Conservation (phyloP, 1,284 basidiomycete genomes). For the Cutaneotrichosporon mucoides region DNA sequence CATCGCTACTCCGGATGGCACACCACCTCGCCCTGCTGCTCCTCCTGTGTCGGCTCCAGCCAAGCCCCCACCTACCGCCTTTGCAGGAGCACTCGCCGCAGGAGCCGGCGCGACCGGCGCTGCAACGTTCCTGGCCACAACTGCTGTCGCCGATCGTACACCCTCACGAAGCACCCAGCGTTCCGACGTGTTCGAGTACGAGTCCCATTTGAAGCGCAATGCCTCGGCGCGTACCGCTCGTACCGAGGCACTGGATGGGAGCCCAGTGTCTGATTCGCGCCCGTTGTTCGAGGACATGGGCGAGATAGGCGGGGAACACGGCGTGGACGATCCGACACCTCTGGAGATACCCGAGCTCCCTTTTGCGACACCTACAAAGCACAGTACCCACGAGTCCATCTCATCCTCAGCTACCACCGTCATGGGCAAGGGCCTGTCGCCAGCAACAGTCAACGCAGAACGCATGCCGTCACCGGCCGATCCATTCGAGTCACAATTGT, state of each 20-base stretch:
- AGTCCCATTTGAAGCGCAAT: constrained; percentile 37
- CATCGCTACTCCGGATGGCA: not conserved
- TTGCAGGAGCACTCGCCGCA: not conserved
- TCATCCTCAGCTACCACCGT: constrained; percentile 24
- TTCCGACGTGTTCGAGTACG: constrained; percentile 45
- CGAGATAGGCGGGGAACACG: not conserved
- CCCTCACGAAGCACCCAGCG: constrained; percentile 34
- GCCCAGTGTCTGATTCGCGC: constrained; percentile 7
- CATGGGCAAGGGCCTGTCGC: not conserved
- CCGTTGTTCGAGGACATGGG: constrained; percentile 8
- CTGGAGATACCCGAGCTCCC: constrained; percentile 1
- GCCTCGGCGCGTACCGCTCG: constrained; percentile 41
- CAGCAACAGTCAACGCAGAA: not conserved
- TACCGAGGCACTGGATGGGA: constrained; percentile 13
- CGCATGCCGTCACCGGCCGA: not conserved
- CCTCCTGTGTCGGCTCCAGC: not conserved
- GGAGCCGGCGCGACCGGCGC: not conserved
- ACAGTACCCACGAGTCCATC: constrained; percentile 26
- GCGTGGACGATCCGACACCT: constrained; percentile 3
- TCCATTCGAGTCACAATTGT: not conserved
- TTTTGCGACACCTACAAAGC: constrained; percentile 26
- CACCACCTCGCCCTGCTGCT: not conserved
- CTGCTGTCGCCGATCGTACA: constrained; percentile 24
- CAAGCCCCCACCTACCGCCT: not conserved
- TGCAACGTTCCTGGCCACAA: not conserved